Percentiles rank a stretch among this genome's conserved stretches.
Evolutionary conservation across 2,329 filamentous ascomycete species (phyloP).

Genomic region (Hypoxylon sp.): DNA sequence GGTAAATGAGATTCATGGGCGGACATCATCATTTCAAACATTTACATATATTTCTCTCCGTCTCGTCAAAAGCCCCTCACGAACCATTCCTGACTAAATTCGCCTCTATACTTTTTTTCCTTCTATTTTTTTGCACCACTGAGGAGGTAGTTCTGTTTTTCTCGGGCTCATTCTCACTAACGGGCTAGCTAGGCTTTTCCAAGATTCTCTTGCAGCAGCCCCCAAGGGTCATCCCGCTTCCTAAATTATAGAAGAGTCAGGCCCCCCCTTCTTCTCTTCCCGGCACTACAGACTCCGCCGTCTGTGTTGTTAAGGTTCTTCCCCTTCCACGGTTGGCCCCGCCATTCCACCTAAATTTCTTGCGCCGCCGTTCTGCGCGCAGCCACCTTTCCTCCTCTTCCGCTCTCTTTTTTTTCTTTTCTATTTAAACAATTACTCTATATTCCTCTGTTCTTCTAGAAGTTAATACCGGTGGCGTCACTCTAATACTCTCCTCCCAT

Average conservation of each 20-base stretch:
- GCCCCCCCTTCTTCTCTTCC: conserved; percentile 34
- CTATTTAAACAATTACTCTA: conserved; percentile 2
- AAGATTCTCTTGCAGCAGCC: conserved; percentile 38
- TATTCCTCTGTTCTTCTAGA: conserved; percentile 4
- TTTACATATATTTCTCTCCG: conserved; percentile 7
- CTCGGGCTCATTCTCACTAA: conserved; percentile 38
- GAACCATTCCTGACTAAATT: conserved; percentile 24
- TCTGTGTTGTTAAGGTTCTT: conserved; percentile 38
- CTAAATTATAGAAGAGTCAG: conserved; percentile 40
- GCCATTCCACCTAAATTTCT: conserved; percentile 40
- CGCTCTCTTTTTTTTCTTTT: conserved; percentile 27
- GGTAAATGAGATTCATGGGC: conserved; percentile 21
- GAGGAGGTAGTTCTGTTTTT: conserved; percentile 24
- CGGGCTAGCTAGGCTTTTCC: conserved; percentile 37
- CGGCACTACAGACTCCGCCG: conserved; percentile 41
- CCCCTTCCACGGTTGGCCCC: conserved; percentile 40
- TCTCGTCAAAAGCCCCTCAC: conserved; percentile 18
- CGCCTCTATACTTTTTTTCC: conserved; percentile 27
- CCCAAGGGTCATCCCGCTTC: conserved; percentile 43
- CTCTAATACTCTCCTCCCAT: conserved; percentile 10
- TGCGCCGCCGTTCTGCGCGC: conserved; percentile 37
- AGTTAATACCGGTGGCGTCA: conserved; percentile 11
- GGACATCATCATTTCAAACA: conserved; percentile 17
- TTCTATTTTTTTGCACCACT: no score
- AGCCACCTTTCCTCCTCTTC: conserved; percentile 30